These are phyloP conservation scores for Pythium chondricola DNA, from an alignment of 352 stramenopile genomes.

Conservation along the genomic window DNA sequence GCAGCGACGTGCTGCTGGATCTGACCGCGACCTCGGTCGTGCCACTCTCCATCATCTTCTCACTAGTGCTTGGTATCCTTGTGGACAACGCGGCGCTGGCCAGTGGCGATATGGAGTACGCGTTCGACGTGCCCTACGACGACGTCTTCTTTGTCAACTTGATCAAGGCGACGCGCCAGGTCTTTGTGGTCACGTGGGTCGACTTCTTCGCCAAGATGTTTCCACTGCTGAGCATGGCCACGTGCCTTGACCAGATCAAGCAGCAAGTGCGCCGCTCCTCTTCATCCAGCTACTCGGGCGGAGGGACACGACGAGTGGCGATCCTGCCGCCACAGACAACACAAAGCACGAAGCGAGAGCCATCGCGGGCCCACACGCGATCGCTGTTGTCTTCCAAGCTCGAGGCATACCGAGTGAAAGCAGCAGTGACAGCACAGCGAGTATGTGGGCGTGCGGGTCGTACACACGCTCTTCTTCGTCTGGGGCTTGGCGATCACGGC, in stretches of 20 bases:
- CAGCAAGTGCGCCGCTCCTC: neutral
- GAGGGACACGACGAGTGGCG: neutral
- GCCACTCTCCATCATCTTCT: conserved; percentile 13
- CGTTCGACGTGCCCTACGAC: conserved; percentile 14
- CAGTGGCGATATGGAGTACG: conserved; percentile 10
- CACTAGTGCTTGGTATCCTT: conserved; percentile 1
- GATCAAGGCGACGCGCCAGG: conserved; percentile 16
- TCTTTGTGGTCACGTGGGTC: conserved; percentile 15
- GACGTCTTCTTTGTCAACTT: conserved; percentile 12
- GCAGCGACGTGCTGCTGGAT: too few species aligned
- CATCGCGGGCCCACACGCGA: too few species aligned
- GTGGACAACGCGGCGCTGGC: neutral
- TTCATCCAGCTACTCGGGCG: neutral
- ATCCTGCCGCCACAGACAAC: too few species aligned
- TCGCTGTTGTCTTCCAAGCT: too few species aligned
- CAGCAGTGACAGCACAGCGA: too few species aligned
- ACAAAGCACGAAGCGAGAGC: too few species aligned
- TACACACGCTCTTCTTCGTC: neutral
- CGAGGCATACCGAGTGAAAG: neutral
- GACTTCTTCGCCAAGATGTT: conserved; percentile 20
- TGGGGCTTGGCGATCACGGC: conserved; percentile 8
- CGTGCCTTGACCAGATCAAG: conserved; percentile 10
- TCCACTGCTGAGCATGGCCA: conserved; percentile 15
- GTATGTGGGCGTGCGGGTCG: too few species aligned
- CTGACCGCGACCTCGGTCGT: too few species aligned